Percentiles rank a stretch among this genome's conserved stretches.
phyloP scores from a whole-genome alignment of 2,329 filamentous ascomycete species.

The Xenosphaeropsis pyriputrescens region DNA sequence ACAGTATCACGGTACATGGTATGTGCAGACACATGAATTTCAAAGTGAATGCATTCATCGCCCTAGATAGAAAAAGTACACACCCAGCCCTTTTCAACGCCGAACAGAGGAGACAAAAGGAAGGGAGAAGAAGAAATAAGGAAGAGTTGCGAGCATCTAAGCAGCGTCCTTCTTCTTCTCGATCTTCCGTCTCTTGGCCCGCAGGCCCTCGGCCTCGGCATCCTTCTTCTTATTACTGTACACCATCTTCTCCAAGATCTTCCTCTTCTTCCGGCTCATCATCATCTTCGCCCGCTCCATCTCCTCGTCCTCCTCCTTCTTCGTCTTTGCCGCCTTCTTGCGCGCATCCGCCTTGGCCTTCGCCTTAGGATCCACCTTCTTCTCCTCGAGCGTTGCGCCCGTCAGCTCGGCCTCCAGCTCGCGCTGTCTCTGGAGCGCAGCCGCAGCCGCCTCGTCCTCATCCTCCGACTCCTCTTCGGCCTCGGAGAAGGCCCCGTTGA shows the following conservation, averaged over 20 bases:
- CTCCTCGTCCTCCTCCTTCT: conserved; percentile 69
- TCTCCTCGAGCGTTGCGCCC: conserved; percentile 45
- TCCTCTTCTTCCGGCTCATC: conserved; percentile 95
- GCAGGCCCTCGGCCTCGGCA: conserved; percentile 73
- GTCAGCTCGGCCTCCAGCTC: conserved; percentile 88
- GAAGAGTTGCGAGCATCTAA: too few relatives aligned
- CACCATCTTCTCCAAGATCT: conserved; percentile 94
- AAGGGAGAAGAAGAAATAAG: too few relatives aligned
- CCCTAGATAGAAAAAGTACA: too few relatives aligned
- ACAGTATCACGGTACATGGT: too few relatives aligned
- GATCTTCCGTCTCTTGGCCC: conserved; percentile 79
- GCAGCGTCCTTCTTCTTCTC: conserved; percentile 34
- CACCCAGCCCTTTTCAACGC: too few relatives aligned
- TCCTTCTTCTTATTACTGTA: conserved; percentile 92
- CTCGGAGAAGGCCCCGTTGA: conserved; percentile 18
- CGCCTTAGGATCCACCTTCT: conserved; percentile 34
- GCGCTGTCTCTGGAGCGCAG: conserved; percentile 60
- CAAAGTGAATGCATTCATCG: too few relatives aligned
- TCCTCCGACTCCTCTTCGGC: conserved; percentile 36
- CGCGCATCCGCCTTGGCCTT: conserved; percentile 55
- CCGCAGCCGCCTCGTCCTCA: conserved; percentile 44
- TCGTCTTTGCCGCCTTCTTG: conserved; percentile 56
- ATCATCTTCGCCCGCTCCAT: conserved; percentile 91
- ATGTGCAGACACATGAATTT: too few relatives aligned
- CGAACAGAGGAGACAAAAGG: too few relatives aligned